Base-by-base conservation (phyloP, 495 filamentous ascomycete species). In the Aspergillus sclerotiicarbonarius region DNA sequence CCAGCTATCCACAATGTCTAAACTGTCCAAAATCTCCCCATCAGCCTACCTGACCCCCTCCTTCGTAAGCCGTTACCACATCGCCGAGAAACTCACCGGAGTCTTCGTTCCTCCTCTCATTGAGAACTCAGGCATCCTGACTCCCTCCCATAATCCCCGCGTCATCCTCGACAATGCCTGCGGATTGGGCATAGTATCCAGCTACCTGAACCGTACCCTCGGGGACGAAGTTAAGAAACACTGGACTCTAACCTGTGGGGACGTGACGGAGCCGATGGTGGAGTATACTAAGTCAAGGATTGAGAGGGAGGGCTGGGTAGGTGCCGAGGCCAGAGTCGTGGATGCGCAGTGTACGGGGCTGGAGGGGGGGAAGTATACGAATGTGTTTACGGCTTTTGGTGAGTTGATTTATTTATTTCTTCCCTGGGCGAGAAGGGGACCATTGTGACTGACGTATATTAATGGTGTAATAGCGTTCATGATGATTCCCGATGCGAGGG, bases 131-230 rank as follows among this genome's bases (percentile, higher is more conserved):
- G 66, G 67, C 6, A 43, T 70, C 7, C 56, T 66, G n/a, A 63
- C 62, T 18, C 47, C 59, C 18, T 62, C 63, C 39, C 53, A 2
- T 25, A 2, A 58, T 10, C 57, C 65, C n/a, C 59, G 71, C 1
- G 58, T 69, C 10, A 62, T 77, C 15, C 55, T 79, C 16, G 76
- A 79, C 39, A 71, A 73, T 56, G 75, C 71, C 5, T 79, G 74
- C 47, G 75, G 76, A n/a, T 72, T 74, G 25, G 75, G 74, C 0
- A 63, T 79, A 39, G 60, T 76, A 16, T 69, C 72, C 8, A 65
- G 62, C 18, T 51, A 61, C 5, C 64, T 77, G 8, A 55, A 75
- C 16, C 30, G 49, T 2, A 56, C 62, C 8, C 41, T 78, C 8
- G 61, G 64, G 25, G 53, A 56, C 4, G 10, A 59, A 8, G 50